phyloP scores from a whole-genome alignment of 441 rosid species.

The Eruca vesicaria region DNA sequence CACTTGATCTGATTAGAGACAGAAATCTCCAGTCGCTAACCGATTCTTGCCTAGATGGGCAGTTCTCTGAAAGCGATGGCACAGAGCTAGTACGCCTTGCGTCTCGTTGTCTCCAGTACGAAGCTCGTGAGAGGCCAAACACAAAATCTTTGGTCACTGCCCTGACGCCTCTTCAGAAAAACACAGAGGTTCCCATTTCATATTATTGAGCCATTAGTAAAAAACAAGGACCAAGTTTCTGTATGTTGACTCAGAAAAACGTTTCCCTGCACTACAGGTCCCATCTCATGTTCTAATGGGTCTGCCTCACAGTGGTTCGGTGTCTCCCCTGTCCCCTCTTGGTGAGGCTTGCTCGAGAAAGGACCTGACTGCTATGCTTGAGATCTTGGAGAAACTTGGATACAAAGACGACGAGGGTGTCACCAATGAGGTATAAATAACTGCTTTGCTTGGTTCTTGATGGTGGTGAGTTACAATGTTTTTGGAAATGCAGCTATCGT shows the following conservation, averaged over 20 bases:
- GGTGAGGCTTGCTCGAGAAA: constrained; percentile 80
- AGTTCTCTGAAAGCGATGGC: constrained; percentile 77
- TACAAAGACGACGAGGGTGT: constrained; percentile 90
- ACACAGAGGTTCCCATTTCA: constrained; percentile 51
- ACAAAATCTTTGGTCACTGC: constrained; percentile 76
- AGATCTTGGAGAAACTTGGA: constrained; percentile 73
- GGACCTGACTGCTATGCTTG: constrained; percentile 89
- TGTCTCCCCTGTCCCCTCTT: constrained; percentile 61
- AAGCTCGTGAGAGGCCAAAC: constrained; percentile 89
- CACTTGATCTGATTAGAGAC: constrained; percentile 86
- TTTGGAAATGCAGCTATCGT: constrained; percentile 78
- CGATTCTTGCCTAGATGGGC: constrained; percentile 94
- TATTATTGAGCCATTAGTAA: neutral
- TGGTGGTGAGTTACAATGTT: constrained; percentile 7
- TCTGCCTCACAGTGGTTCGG: constrained; percentile 52
- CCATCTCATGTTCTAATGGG: constrained; percentile 87
- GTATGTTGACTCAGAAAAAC: neutral
- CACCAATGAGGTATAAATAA: constrained; percentile 37
- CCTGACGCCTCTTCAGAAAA: constrained; percentile 79
- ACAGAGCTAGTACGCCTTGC: constrained; percentile 84
- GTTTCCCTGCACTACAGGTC: constrained; percentile 20
- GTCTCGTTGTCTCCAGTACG: constrained; percentile 78
- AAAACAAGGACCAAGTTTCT: neutral
- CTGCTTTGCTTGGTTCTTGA: neutral
- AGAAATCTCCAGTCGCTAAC: constrained; percentile 84